Base-by-base conservation (phyloP, 2,329 filamentous ascomycete species). In the Xylaria sp. region DNA sequence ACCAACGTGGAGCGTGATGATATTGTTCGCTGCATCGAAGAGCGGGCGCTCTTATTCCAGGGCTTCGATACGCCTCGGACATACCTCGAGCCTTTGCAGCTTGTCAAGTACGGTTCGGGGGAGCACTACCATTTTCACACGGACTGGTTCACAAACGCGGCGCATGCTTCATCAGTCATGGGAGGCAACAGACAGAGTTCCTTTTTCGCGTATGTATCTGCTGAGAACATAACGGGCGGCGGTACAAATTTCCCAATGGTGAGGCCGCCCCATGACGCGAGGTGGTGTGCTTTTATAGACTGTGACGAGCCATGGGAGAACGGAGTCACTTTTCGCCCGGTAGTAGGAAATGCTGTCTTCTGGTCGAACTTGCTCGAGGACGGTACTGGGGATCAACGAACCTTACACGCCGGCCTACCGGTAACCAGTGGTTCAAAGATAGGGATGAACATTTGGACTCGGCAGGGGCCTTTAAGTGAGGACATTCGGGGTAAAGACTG, bases 391-490 rank as follows among this genome's bases (percentile, higher is more conserved):
- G 83, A 85, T 63, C 76, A 80, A 68, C 78, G 82, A 48, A 84
- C 81, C 39, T 68, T 85, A 69, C 84, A 86, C 73, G 83, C 83
- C 0, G 84, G 84, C 1, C 65, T 86, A 69, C 83, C 83, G 0
- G 82, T 86, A 2, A 81, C 80, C 6, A 78, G 75, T 39, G 84
- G 84, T 7, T 79, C 79, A 48, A 86, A 86, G 76, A 80, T 85
- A 64, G 84, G 84, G 12, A 84, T 86, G 83, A 86, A 86, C 66
- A 85, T 86, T 43, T 86, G 84, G 83, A 86, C 84, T 46, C 78
- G 84, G 49, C 80, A 85, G 74, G 81, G 78, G 39, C 76, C 78
- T 1, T 67, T 85, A 33, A 75, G 78, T 20, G 76, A 78, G 28
- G 78, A 79, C 2, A 74, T 80, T 23, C 72, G 80, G 43, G 80